phyloP scores from a whole-genome alignment of 257 asterid species.

The Euphrasia confusa region DNA sequence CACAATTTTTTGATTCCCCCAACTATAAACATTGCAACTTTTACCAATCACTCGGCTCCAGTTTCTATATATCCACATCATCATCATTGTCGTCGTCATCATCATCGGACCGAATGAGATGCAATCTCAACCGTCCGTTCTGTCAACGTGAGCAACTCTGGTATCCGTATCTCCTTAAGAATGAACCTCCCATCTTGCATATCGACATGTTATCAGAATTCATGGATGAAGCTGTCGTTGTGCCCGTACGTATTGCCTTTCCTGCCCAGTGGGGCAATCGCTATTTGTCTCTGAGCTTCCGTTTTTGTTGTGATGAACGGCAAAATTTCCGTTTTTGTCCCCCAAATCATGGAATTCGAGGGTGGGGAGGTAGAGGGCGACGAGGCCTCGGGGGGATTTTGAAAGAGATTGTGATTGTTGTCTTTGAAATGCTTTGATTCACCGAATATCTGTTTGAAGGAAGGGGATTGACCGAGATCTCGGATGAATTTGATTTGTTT shows the following conservation, averaged over 20 bases:
- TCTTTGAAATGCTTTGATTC: slow-evolving; percentile 37
- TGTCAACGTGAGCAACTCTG: slow-evolving; percentile 67
- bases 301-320: neutral
- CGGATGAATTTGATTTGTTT: slow-evolving; percentile 36
- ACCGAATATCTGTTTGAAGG: slow-evolving; percentile 43
- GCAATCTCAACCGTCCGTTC: slow-evolving; percentile 68
- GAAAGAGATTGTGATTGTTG: slow-evolving; percentile 2
- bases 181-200: slow-evolving; percentile 72
- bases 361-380: too few relatives aligned
- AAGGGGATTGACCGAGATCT: slow-evolving; percentile 28
- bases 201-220: slow-evolving; percentile 55
- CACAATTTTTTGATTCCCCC: neutral
- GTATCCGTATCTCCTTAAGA: slow-evolving; percentile 63
- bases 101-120: slow-evolving; percentile 52
- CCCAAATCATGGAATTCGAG: slow-evolving; percentile 10
- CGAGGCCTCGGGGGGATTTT: too few relatives aligned
- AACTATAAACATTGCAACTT: neutral
- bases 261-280: too few relatives aligned
- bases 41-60: neutral
- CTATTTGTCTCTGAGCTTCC: slow-evolving; percentile 17
- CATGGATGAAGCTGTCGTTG: slow-evolving; percentile 47
- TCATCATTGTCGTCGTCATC: slow-evolving; percentile 54
- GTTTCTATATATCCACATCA: slow-evolving; percentile 24
- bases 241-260: too few relatives aligned
- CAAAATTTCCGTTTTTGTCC: slow-evolving; percentile 11